Evolutionary conservation across 2,329 filamentous ascomycete genomes (phyloP).

Genomic region (Niveomyces coronatus): DNA sequence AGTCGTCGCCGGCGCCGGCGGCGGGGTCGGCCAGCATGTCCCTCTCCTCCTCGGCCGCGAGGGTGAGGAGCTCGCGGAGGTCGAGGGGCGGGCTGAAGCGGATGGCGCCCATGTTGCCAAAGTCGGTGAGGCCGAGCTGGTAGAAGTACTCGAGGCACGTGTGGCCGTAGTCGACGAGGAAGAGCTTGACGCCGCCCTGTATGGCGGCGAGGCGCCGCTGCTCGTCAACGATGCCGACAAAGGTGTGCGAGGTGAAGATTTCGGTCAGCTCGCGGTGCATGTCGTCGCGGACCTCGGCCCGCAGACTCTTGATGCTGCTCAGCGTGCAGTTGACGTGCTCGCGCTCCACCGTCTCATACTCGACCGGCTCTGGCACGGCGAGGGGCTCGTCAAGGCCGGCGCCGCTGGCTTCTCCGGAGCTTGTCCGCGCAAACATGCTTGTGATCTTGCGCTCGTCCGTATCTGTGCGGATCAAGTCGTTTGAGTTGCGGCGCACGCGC

Average conservation of each 20-base stretch:
- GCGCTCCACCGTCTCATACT: constrained; percentile 64
- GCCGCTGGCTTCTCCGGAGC: constrained; percentile 18
- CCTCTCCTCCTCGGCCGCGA: constrained; percentile 65
- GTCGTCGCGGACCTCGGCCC: constrained; percentile 65
- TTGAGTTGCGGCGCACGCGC: constrained; percentile 35
- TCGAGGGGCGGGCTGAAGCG: constrained; percentile 67
- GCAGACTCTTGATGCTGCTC: constrained; percentile 76
- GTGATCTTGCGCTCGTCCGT: constrained; percentile 87
- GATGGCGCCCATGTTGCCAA: constrained; percentile 85
- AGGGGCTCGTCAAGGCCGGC: constrained; percentile 23
- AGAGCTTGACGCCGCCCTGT: constrained; percentile 85
- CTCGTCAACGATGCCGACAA: constrained; percentile 88
- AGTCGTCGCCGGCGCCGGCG: constrained; percentile 33
- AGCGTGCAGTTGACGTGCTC: constrained; percentile 62
- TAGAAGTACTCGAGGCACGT: constrained; percentile 87
- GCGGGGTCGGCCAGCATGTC: constrained; percentile 28
- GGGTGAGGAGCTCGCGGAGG: constrained; percentile 57
- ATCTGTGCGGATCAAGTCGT: constrained; percentile 85
- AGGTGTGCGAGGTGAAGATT: constrained; percentile 78
- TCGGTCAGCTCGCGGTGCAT: constrained; percentile 84
- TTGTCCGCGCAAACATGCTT: constrained; percentile 68
- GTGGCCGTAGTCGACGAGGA: constrained; percentile 86
- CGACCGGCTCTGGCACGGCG: constrained; percentile 37
- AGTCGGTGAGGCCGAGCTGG: constrained; percentile 87
- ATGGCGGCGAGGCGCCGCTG: constrained; percentile 80